Percentiles rank a stretch among this genome's conserved stretches.
Evolutionary conservation across 208 protist species (phyloP).

Genomic region (Novymonas esmeraldas): DNA sequence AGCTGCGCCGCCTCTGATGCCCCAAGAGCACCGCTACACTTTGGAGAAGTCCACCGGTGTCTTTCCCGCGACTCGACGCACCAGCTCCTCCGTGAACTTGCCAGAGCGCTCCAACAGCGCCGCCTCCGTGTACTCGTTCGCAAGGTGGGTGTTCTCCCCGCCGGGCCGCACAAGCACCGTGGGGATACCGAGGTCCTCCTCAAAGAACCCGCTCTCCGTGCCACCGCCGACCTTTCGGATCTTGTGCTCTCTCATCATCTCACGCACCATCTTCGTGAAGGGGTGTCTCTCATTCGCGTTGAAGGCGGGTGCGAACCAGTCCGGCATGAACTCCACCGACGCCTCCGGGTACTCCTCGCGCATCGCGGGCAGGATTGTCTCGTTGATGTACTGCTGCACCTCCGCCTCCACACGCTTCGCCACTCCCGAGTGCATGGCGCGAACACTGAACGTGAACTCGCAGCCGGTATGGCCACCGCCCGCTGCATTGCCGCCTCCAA

Average conservation of each 20-base stretch:
- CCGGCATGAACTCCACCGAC: conserved; percentile 24
- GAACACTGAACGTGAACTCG: conserved; percentile 41
- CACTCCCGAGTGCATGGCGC: conserved; percentile 28
- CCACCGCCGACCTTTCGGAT: conserved; percentile 29
- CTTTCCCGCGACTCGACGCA: conserved; percentile 16
- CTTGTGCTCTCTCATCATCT: conserved; percentile 6
- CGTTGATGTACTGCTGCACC: conserved; percentile 42
- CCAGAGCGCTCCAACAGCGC: conserved; percentile 29
- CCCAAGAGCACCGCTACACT: too few species aligned
- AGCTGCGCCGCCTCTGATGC: too few species aligned
- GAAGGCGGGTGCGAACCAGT: conserved; percentile 28
- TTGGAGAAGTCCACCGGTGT: conserved; percentile 11
- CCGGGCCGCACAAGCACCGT: conserved; percentile 51
- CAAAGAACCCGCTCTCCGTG: conserved; percentile 61
- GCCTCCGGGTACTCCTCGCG: conserved; percentile 41
- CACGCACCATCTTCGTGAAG: conserved; percentile 40
- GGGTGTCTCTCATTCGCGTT: conserved; percentile 36
- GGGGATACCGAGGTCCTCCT: conserved; percentile 38
- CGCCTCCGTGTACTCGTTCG: conserved; percentile 54
- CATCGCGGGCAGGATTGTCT: conserved; percentile 36
- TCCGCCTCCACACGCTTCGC: conserved; percentile 26
- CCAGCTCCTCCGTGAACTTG: conserved; percentile 28
- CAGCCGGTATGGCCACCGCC: conserved; percentile 56
- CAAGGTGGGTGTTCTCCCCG: conserved; percentile 41
- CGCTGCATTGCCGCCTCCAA: conserved; percentile 46